These are phyloP conservation scores for Gossypium ekmanianum DNA, from an alignment of 345 rosid genomes.

Conservation along the genomic window DNA sequence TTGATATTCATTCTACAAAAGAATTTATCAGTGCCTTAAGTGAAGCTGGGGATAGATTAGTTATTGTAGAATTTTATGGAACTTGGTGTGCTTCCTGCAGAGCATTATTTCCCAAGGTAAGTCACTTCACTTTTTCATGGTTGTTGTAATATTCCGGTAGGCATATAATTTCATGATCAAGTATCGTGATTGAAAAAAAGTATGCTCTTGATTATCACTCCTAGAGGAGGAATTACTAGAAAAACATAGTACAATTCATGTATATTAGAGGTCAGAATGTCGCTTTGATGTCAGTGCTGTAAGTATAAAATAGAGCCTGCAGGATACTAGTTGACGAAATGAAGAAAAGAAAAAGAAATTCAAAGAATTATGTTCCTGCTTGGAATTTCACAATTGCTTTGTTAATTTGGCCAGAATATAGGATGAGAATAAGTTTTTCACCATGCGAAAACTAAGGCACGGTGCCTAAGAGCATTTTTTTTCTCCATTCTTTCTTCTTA, in stretches of 20 bases:
- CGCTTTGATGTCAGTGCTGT: not conserved
- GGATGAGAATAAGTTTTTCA: not conserved
- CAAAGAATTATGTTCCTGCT: not conserved
- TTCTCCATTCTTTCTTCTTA: not conserved
- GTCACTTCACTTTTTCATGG: not conserved
- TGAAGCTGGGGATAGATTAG: conserved; percentile 77
- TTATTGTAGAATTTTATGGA: conserved; percentile 88
- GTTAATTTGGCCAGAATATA: not conserved
- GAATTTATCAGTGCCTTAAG: conserved; percentile 68
- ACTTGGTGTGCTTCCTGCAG: conserved; percentile 98
- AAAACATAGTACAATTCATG: not conserved
- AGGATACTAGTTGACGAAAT: not conserved
- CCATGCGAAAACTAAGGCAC: not conserved
- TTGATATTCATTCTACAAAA: conserved; percentile 77
- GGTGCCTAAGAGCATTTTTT: not conserved
- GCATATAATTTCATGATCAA: not conserved
- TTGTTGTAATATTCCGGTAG: not conserved
- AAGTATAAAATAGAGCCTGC: not conserved
- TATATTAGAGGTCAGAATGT: not conserved
- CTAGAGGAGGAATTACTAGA: not conserved
- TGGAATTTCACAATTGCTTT: not conserved
- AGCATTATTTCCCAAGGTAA: conserved; percentile 85
- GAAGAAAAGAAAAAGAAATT: not conserved
- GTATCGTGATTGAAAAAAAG: not conserved
- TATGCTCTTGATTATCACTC: not conserved